Base-by-base conservation (phyloP, 805 yeast genomes). In the Yarrowia osloensis region DNA sequence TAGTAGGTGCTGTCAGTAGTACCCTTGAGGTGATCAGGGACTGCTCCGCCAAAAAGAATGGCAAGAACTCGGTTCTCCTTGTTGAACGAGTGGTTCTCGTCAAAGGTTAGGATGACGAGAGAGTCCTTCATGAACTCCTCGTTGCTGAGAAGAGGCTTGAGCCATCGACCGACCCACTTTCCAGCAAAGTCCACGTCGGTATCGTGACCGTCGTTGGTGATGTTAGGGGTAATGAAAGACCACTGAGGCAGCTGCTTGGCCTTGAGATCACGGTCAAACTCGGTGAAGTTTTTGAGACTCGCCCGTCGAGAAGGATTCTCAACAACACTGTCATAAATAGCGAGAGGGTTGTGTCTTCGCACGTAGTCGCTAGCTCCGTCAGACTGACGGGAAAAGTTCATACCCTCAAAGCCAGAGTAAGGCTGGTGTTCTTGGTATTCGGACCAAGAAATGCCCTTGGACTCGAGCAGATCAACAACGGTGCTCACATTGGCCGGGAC, bases 361-460 rank as follows among this genome's bases (percentile, higher is more conserved):
- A 82, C 81, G 73, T 83, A 83, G 70, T 81, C 83, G 70, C 79
- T 79, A 66, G 82, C 82, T 52, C 72, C 75, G 65, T 78, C 78
- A 55, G 76, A 75, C 71, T 81, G 82, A 76, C 81, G 79, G 21
- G 77, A 73, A 75, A 74, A 83, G 74, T 80, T 77, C 76, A 78
- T 80, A 68, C 86, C 86, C 68, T 77, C 73, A 78, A 74, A 84
- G 47, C 85, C 86, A 50, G 85, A 74, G 79, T 82, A 83, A 47
- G 86, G 86, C 77, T 77, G 70, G 73, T 82, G 81, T 76, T 84
- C 84, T 74, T 82, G 81, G 77, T 84, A 84, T 75, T 83, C 84
- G 67, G 79, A 84, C 85, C 85, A 83, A 28, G 85, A 78, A 68
- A 83, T 81, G 26, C 76, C 76, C 72, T 76, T 76, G 68, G 76